phyloP scores from a whole-genome alignment of 2,329 filamentous ascomycete species.

The Paraphaeosphaeria sporulosa region DNA sequence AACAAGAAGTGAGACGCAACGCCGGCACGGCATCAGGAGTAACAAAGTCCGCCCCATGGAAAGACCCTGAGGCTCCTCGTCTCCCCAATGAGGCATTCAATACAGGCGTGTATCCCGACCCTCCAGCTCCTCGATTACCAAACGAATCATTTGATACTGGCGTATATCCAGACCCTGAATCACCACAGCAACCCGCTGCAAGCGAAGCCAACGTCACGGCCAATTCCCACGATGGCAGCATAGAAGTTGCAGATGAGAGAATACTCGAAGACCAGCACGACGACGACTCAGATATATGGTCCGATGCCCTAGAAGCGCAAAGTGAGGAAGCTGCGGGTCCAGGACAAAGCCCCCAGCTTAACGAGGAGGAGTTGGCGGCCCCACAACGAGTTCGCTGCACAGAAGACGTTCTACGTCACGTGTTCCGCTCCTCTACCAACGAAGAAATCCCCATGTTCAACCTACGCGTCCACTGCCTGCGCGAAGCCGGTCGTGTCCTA shows the following conservation, averaged over 20 bases:
- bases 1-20: constrained; percentile 73
- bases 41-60: background rate
- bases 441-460: constrained; percentile 86
- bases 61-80: constrained; percentile 1
- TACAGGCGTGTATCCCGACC: constrained; percentile 7
- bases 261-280: background rate
- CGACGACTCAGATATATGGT: background rate
- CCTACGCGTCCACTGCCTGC: constrained; percentile 78
- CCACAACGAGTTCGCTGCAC: background rate
- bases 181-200: background rate
- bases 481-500: constrained; percentile 82
- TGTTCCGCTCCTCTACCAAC: constrained; percentile 86
- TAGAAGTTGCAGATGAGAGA: background rate
- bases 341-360: background rate
- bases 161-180: background rate
- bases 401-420: background rate
- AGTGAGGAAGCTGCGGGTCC: background rate
- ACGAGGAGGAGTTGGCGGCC: background rate
- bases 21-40: constrained; percentile 29
- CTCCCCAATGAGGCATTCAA: constrained; percentile 1
- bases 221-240: no score
- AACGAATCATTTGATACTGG: background rate
- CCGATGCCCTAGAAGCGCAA: background rate
- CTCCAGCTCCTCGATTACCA: background rate
- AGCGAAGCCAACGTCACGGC: no score